These are phyloP conservation scores for Iberis pinnata DNA, from an alignment of 345 rosid species.

Conservation along the genomic window DNA sequence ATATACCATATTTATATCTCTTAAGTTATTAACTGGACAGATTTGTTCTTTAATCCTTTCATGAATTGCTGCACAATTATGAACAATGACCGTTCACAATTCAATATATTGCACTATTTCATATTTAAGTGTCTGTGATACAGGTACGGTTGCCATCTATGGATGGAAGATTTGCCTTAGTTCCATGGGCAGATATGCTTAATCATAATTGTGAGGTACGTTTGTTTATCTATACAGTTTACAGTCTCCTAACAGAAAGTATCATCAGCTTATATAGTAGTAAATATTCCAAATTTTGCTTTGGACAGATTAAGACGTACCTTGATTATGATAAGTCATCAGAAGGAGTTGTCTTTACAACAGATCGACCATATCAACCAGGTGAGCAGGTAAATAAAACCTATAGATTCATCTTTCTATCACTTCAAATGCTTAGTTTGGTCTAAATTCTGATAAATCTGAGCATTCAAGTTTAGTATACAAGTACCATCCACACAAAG, in stretches of 20 bases:
- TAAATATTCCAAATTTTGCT: slow-evolving; percentile 14
- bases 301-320: slow-evolving; percentile 76
- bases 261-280: slow-evolving; percentile 7
- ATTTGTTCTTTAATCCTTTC: slow-evolving; percentile 4
- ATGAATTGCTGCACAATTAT: too few species aligned
- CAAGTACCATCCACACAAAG: neutral
- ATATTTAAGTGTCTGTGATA: slow-evolving; percentile 5
- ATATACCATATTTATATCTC: neutral
- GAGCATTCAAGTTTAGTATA: neutral
- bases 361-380: slow-evolving; percentile 81
- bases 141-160: slow-evolving; percentile 91
- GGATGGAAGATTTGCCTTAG: slow-evolving; percentile 89
- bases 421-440: neutral
- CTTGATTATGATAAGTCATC: slow-evolving; percentile 88
- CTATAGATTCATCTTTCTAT: slow-evolving; percentile 8
- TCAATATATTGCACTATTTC: too few species aligned
- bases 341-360: slow-evolving; percentile 71
- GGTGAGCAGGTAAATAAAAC: slow-evolving; percentile 85
- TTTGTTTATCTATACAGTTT: slow-evolving; percentile 1
- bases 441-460: neutral
- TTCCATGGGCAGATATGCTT: slow-evolving; percentile 99
- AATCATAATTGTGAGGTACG: slow-evolving; percentile 90
- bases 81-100: too few species aligned
- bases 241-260: slow-evolving; percentile 6
- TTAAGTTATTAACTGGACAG: neutral